Conservation (phyloP, 179 eudicot species). For the Camellia oleifera region DNA sequence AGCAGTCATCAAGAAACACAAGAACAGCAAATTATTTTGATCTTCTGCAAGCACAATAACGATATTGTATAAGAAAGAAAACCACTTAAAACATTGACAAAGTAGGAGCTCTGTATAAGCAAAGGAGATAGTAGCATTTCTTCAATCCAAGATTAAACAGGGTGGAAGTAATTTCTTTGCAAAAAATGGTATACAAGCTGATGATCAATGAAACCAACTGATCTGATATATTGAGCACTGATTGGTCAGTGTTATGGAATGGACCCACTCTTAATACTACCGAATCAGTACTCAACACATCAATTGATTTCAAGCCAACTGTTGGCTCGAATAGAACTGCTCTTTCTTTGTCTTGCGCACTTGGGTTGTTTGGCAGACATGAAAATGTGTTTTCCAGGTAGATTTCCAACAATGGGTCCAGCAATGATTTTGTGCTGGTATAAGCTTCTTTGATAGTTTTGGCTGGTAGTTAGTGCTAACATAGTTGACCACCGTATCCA, state of each 20-base stretch:
- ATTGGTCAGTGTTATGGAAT: no score
- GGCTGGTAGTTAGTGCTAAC: background rate
- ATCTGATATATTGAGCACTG: no score
- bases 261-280: no score
- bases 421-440: background rate
- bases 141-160: background rate
- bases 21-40: background rate
- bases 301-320: no score
- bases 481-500: background rate
- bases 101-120: background rate
- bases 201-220: no score
- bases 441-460: background rate
- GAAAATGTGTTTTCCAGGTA: constrained; percentile 6
- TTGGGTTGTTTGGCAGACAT: background rate
- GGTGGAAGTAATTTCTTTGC: background rate
- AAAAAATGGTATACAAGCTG: background rate
- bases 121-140: no score
- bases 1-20: background rate
- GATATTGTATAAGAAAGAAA: background rate
- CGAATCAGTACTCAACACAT: no score
- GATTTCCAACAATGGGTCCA: constrained; percentile 6
- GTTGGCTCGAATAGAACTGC: no score
- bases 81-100: background rate
- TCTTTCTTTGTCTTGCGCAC: background rate
- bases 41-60: background rate